Evolutionary conservation across 208 protist genomes (phyloP), one percentile per base, ranked within the genome.

Genomic region (Crithidia sp.): DNA sequence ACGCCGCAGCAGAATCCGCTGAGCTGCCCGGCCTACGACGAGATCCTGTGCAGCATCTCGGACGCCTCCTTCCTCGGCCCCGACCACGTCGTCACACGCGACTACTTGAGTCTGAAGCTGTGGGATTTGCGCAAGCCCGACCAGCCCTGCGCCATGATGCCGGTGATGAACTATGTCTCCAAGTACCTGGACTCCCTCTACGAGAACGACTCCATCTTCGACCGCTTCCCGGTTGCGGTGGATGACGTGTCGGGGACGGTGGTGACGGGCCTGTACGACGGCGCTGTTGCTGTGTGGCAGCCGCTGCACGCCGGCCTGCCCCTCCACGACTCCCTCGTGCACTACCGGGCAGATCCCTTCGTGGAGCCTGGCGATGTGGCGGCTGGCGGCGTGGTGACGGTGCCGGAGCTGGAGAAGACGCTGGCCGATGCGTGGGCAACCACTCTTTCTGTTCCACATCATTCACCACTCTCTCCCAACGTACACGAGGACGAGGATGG

Each of bases 31-130:
- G 64, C 81, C 4, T 94, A 94, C 80, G 80, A 91, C 67, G 92
- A 97, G 45, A 92, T 97, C 52, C 79, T 95, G 36, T 91, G 88
- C 80, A 93, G 84, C 70, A 90, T 96, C 71, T 96, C 90, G 7
- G 83, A 77, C 14, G 92, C 92, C 9, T 82, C 88, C 16, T 96
- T 96, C 71, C 57, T 94, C 6, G 87, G 87, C 36, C 74, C 88
- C 36, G 81, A 92, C 56, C 87, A 96, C 77, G 81, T 97, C 57
- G 81, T 97, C 45, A 92, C 90, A 9, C 90, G 92, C 47, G 92
- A 97, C 71, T 95, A 95, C 76, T 68, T 93, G 9, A 92, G 89
- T 37, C 76, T 97, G 16, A 94, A 95, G 80, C 75, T 97, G 17
- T 97, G 92, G 90, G 92, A 97, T 54, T 53, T 94, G 49, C 90